A percentile compares a stretch with the other conserved stretches of the same genome.
Evolutionary conservation across 2,329 filamentous ascomycete species (phyloP).

Genomic region (Setomelanomma holmii): DNA sequence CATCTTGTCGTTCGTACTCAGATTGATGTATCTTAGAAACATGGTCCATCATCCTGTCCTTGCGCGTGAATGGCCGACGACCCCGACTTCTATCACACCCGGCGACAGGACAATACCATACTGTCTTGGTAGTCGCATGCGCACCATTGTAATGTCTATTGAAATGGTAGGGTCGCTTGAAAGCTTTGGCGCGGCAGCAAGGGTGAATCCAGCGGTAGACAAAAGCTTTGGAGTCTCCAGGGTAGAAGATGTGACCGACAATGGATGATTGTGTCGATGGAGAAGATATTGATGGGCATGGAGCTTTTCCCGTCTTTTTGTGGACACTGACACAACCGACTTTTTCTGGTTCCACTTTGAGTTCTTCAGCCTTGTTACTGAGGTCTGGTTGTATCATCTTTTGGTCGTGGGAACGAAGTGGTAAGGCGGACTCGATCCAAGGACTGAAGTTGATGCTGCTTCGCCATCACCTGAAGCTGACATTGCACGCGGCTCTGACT

Average conservation of each 20-base stretch:
- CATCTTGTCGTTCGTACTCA: not conserved
- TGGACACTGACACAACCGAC: too few relatives aligned
- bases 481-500: too few relatives aligned
- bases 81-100: not conserved
- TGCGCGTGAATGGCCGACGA: not conserved
- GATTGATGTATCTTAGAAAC: not conserved
- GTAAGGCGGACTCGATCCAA: too few relatives aligned
- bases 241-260: not conserved
- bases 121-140: not conserved
- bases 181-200: not conserved
- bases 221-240: not conserved
- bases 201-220: not conserved
- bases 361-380: too few relatives aligned
- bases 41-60: not conserved
- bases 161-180: conserved; percentile 1
- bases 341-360: too few relatives aligned
- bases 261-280: not conserved
- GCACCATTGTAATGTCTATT: conserved; percentile 4
- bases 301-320: too few relatives aligned
- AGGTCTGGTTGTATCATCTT: too few relatives aligned
- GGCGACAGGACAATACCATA: not conserved
- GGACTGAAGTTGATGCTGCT: too few relatives aligned
- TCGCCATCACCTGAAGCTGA: too few relatives aligned
- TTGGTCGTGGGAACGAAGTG: too few relatives aligned
- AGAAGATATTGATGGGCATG: not conserved